Evolutionary conservation across 2,329 filamentous ascomycete species (phyloP).

Genomic region (Fusarium guadeloupense): DNA sequence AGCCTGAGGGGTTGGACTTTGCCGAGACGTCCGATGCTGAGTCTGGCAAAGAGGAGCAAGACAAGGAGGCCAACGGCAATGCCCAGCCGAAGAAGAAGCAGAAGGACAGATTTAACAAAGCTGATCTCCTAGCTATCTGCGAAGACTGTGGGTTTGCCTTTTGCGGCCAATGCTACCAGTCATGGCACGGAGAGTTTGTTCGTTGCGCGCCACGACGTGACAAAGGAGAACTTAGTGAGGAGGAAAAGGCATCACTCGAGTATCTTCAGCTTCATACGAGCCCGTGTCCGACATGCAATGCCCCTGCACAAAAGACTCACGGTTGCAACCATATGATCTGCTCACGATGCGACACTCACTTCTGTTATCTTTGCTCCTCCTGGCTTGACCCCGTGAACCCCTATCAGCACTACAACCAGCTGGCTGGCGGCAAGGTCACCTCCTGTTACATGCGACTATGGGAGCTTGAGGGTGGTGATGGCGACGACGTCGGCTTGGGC

Average conservation of each 20-base stretch:
- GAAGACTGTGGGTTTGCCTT: slow-evolving; percentile 92
- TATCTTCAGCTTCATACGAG: slow-evolving; percentile 86
- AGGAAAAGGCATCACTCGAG: slow-evolving; percentile 86
- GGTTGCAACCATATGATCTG: slow-evolving; percentile 99
- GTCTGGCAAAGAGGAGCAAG: slow-evolving; percentile 57
- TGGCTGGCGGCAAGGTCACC: slow-evolving; percentile 60
- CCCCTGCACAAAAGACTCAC: slow-evolving; percentile 86
- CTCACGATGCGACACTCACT: slow-evolving; percentile 88
- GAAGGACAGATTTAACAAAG: slow-evolving; percentile 52
- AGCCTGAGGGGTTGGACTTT: slow-evolving; percentile 72
- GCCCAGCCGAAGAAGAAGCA: slow-evolving; percentile 33
- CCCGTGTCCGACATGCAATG: slow-evolving; percentile 86
- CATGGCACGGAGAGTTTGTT: slow-evolving; percentile 92
- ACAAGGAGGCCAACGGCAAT: slow-evolving; percentile 39
- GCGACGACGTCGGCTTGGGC: slow-evolving; percentile 59
- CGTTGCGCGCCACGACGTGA: slow-evolving; percentile 74
- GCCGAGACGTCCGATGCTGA: slow-evolving; percentile 65
- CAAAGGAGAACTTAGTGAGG: slow-evolving; percentile 76
- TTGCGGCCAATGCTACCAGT: slow-evolving; percentile 73
- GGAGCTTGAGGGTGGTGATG: slow-evolving; percentile 87
- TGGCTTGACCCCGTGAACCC: slow-evolving; percentile 86
- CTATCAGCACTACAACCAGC: slow-evolving; percentile 86
- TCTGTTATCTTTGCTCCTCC: slow-evolving; percentile 92
- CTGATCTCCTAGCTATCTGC: slow-evolving; percentile 82
- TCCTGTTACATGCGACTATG: slow-evolving; percentile 87